Base-by-base conservation (phyloP, 495 filamentous ascomycete genomes). In the Ascodesmis nigricans region DNA sequence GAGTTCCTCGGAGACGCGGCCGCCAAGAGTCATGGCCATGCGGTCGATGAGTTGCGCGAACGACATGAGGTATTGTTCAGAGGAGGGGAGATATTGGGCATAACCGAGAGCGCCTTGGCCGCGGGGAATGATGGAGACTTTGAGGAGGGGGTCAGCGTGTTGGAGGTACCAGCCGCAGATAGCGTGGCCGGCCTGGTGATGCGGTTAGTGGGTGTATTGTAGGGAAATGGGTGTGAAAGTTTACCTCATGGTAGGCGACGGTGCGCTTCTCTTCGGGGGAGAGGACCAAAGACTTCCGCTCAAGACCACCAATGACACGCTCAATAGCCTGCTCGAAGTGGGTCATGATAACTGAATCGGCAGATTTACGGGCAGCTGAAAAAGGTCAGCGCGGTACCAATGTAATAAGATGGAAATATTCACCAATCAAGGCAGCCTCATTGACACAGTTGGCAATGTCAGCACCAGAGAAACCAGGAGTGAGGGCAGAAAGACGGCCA, bases 371-470 rank as follows among this genome's bases (percentile, higher is more conserved):
- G 31, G 87, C 87, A 55, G 82, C 83, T 93, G 47, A 10, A 38
- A 21, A 33, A 13, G 31, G 52, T 67, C 49, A 64, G 51, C 43
- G 54, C 23, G 13, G 36, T 4, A 17, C 14, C 19, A 8, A 27
- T 22, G 36, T 23, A 16, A 3, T 21, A 30, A 20, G 15, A 15
- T 21, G 31, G 15, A 10, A 9, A 21, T 41, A 67, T 77, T 53
- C 71, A 93, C 84, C 87, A 50, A 95, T 81, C 35, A 97, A 62
- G 35, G 87, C 87, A 39, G 87, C 87, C 60, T 97, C 87, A 54
- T 97, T 97, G 37, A 90, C 79, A 53, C 79, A 90, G 57, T 97
- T 97, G 39, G 84, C 84, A 53, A 97, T 95, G 53, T 97, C 87
- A 35, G 87, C 87, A 54, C 87, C 87, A 39, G 83, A 75, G 53